These are phyloP conservation scores for Pulveroboletus sp. DNA, from an alignment of 1,284 basidiomycete genomes.

Conservation along the genomic window DNA sequence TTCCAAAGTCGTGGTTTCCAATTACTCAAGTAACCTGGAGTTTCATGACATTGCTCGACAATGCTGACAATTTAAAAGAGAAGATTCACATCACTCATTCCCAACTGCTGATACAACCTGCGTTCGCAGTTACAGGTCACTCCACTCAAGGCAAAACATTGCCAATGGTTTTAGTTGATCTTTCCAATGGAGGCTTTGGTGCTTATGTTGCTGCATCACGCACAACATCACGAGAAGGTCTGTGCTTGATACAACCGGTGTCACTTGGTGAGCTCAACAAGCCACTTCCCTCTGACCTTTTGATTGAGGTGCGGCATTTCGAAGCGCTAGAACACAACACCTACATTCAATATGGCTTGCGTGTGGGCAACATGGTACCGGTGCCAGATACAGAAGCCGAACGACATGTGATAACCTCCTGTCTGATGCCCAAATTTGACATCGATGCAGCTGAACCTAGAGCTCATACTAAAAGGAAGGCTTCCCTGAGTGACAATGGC, in stretches of 20 bases:
- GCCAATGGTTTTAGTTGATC: neutral
- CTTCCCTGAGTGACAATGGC: neutral
- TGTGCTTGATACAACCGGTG: no score
- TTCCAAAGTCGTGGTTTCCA: neutral
- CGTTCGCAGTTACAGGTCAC: neutral
- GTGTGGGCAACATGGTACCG: neutral
- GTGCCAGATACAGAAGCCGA: neutral
- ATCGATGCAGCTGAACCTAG: neutral
- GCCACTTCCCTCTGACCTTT: no score
- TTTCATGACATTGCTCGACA: fast-evolving
- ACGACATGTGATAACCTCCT: no score
- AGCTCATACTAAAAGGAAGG: neutral
- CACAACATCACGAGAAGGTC: neutral
- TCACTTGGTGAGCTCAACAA: no score
- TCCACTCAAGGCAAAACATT: neutral
- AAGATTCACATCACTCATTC: neutral
- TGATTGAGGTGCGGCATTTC: no score
- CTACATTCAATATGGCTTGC: no score
- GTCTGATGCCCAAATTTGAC: neutral
- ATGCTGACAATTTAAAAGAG: neutral
- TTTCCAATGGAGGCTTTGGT: neutral
- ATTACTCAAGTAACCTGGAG: neutral
- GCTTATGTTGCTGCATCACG: neutral
- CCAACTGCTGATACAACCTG: neutral
- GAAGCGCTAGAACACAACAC: no score